A percentile compares a stretch with the other conserved stretches of the same genome.
These are phyloP conservation scores for Candida albicans DNA, from an alignment of 1,139 yeast species.

Conservation along the genomic window DNA sequence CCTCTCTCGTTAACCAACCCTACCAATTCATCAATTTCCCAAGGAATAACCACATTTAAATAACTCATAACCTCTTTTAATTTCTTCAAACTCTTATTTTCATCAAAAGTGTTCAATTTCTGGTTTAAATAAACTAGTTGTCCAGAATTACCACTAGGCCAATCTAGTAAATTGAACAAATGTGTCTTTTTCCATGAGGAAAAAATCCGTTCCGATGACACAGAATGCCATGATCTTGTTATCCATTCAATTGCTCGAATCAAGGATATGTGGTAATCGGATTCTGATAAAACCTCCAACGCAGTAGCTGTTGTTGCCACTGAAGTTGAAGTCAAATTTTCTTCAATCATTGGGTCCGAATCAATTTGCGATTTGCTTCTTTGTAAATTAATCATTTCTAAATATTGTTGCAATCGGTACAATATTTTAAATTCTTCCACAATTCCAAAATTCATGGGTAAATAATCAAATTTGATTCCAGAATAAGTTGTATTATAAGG, in stretches of 20 bases:
- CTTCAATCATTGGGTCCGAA: no score
- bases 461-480: conserved; percentile 47
- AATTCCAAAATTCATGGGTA: conserved; percentile 68
- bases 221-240: conserved; percentile 54
- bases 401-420: conserved; percentile 60
- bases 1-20: conserved; percentile 61
- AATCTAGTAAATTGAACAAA: conserved; percentile 18
- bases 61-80: conserved; percentile 43
- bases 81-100: conserved; percentile 31
- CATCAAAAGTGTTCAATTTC: conserved; percentile 17
- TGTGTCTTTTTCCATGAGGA: conserved; percentile 53
- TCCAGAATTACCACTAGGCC: conserved; percentile 20
- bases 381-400: conserved; percentile 48
- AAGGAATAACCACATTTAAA: conserved; percentile 51
- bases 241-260: conserved; percentile 60
- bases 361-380: conserved; percentile 19
- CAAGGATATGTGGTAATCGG: conserved; percentile 48
- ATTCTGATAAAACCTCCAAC: conserved; percentile 33
- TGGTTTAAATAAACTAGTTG: conserved; percentile 8
- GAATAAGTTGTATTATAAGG: conserved; percentile 36
- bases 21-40: conserved; percentile 58
- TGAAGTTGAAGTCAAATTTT: no score
- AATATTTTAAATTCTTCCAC: conserved; percentile 60
- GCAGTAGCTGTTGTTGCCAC: conserved; percentile 12
- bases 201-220: conserved; percentile 46